Evolutionary conservation across 2,329 filamentous ascomycete species (phyloP).

Genomic region (Trichoderma breve): DNA sequence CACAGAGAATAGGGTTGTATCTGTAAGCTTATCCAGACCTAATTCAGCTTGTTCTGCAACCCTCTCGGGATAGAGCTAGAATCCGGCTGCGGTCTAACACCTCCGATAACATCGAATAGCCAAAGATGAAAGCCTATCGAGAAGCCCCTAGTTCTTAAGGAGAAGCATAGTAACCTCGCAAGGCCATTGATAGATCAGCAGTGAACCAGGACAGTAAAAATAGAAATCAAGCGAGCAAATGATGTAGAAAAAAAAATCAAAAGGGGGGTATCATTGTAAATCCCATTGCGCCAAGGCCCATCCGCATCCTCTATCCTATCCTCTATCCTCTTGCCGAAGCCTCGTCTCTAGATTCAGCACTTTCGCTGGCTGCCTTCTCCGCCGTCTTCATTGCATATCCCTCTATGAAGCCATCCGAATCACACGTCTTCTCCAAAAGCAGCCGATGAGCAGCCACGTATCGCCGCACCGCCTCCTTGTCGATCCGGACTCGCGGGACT

Average conservation of each 20-base stretch:
- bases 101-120: background rate
- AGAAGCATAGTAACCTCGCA: background rate
- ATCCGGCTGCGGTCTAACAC: background rate
- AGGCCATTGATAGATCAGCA: background rate
- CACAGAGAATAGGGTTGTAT: background rate
- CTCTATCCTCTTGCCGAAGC: slow-evolving; percentile 2
- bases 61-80: background rate
- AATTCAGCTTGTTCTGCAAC: background rate
- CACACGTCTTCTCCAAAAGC: slow-evolving; percentile 64
- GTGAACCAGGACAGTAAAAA: background rate
- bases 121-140: background rate
- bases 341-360: slow-evolving; percentile 25
- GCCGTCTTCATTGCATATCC: slow-evolving; percentile 56
- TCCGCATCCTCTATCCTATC: background rate
- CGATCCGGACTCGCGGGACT: slow-evolving; percentile 50
- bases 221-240: background rate
- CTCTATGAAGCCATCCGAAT: slow-evolving; percentile 71
- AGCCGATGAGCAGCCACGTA: slow-evolving; percentile 66
- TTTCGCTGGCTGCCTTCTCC: slow-evolving; percentile 36
- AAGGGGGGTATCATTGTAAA: slow-evolving; percentile 22
- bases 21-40: background rate
- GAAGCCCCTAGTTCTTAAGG: background rate
- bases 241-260: background rate
- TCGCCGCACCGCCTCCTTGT: slow-evolving; percentile 56
- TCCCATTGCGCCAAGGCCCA: background rate